These are phyloP conservation scores for Phanerodontia chrysosporium DNA, from an alignment of 768 basidiomycete species.

Conservation along the genomic window DNA sequence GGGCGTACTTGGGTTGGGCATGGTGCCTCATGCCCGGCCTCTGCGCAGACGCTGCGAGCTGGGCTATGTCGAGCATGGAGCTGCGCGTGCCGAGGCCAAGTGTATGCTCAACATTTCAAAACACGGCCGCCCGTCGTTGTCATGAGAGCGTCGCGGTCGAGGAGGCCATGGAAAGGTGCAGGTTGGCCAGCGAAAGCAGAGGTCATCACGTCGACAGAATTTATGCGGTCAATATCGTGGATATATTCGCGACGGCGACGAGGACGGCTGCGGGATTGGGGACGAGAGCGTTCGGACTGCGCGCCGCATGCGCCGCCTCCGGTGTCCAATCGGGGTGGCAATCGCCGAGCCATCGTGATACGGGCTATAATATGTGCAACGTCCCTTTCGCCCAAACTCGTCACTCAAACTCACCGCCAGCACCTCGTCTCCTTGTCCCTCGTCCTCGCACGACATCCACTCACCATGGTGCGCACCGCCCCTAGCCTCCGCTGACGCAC, in stretches of 20 bases:
- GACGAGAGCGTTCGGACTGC: constrained; percentile 5
- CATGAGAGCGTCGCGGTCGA: neutral
- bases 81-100: neutral
- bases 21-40: too few relatives aligned
- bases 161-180: too few relatives aligned
- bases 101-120: neutral
- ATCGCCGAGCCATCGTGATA: constrained; percentile 17
- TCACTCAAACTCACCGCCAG: constrained; percentile 4
- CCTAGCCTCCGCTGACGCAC: neutral
- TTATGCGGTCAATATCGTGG: too few relatives aligned
- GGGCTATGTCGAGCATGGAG: too few relatives aligned
- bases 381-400: constrained; percentile 4
- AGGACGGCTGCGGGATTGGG: neutral
- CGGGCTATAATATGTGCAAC: constrained; percentile 5
- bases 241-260: neutral
- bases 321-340: constrained; percentile 9
- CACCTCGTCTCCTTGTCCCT: constrained; percentile 3
- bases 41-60: too few relatives aligned
- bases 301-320: constrained; percentile 1
- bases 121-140: neutral
- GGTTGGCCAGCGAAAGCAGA: too few relatives aligned
- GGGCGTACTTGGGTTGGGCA: too few relatives aligned
- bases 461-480: constrained; percentile 9
- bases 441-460: constrained; percentile 5
- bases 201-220: too few relatives aligned